Conservation (phyloP, 1,284 basidiomycete genomes). For the Ceratobasidium papillatum region DNA sequence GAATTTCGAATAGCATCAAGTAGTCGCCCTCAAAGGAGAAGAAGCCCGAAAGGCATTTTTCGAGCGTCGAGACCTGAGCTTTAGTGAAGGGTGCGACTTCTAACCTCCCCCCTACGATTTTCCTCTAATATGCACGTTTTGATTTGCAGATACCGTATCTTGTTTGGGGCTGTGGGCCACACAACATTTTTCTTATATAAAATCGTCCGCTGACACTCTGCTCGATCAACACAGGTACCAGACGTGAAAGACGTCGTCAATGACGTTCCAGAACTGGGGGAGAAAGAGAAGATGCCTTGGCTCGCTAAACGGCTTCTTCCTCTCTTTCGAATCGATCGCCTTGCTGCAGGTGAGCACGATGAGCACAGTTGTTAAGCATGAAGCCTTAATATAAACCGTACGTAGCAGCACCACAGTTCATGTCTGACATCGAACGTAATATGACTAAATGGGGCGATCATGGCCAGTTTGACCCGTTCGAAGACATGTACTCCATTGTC, state of each 20-base stretch:
- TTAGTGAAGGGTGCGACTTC: conserved; percentile 1
- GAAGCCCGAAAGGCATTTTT: conserved; percentile 31
- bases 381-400: background rate
- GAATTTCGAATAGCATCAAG: too few relatives aligned
- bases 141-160: background rate
- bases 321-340: conserved; percentile 7
- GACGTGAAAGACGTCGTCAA: background rate
- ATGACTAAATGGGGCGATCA: conserved; percentile 16
- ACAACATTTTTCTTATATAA: background rate
- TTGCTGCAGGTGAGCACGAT: background rate
- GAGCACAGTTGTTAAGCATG: background rate
- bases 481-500: conserved; percentile 10
- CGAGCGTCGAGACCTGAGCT: conserved; percentile 9
- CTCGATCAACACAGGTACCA: background rate
- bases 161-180: conserved; percentile 5
- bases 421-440: conserved; percentile 23
- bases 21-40: conserved; percentile 14
- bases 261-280: background rate
- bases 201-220: background rate
- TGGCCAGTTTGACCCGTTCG: conserved; percentile 18
- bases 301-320: background rate
- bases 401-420: conserved; percentile 1
- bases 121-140: background rate
- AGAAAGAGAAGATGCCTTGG: background rate
- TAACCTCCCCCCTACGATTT: background rate